These are phyloP conservation scores for Xylaria sp. DNA, from an alignment of 2,329 filamentous ascomycete genomes.

Conservation along the genomic window DNA sequence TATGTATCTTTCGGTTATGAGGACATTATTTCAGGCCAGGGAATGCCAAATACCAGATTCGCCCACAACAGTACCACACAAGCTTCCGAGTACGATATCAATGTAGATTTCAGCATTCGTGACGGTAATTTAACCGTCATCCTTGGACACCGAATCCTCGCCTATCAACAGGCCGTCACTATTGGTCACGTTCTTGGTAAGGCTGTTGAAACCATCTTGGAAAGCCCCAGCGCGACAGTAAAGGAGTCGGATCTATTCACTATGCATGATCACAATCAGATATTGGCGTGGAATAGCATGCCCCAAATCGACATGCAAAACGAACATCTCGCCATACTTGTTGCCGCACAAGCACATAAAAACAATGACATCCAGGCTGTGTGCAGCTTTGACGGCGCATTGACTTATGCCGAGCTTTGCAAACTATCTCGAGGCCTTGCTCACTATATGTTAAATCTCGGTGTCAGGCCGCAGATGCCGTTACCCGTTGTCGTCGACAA, in stretches of 20 bases:
- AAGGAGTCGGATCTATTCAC: constrained; percentile 64
- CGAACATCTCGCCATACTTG: constrained; percentile 57
- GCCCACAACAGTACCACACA: constrained; percentile 54
- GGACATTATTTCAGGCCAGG: constrained; percentile 35
- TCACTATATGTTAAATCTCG: constrained; percentile 44
- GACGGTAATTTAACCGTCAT: constrained; percentile 56
- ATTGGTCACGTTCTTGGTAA: constrained; percentile 64
- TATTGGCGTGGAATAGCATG: constrained; percentile 63
- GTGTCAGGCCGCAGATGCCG: constrained; percentile 51
- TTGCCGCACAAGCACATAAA: constrained; percentile 53
- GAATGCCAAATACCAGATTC: constrained; percentile 50
- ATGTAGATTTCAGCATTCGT: constrained; percentile 57
- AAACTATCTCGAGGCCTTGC: constrained; percentile 46
- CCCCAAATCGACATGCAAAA: constrained; percentile 54
- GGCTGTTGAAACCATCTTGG: constrained; percentile 59
- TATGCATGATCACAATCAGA: constrained; percentile 64
- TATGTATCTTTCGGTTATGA: constrained; percentile 60
- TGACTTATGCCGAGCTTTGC: constrained; percentile 47
- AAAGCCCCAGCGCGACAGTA: constrained; percentile 54
- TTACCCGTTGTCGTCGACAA: constrained; percentile 77
- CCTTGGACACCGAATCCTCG: constrained; percentile 57
- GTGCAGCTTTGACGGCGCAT: constrained; percentile 47
- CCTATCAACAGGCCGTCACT: constrained; percentile 56
- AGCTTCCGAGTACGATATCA: constrained; percentile 59
- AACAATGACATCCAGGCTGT: constrained; percentile 53